phyloP scores from a whole-genome alignment of 2,329 filamentous ascomycete genomes.

The Fusarium algeriense region DNA sequence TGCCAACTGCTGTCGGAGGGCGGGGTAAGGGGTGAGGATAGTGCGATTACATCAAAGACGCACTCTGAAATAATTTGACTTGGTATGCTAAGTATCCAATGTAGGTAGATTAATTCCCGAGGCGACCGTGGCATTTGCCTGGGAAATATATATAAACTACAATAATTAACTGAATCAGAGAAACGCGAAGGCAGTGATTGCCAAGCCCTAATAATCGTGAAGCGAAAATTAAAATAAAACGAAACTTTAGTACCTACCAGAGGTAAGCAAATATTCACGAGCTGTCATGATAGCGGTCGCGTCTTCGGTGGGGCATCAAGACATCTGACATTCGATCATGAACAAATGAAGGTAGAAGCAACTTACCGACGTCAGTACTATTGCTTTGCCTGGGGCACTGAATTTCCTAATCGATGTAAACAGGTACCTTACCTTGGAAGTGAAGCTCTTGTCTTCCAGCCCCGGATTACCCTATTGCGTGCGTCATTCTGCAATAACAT shows the following conservation, averaged over 20 bases:
- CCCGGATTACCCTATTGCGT: background rate
- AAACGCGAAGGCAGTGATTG: background rate
- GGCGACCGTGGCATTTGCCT: background rate
- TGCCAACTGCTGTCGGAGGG: constrained; percentile 28
- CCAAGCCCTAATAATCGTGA: background rate
- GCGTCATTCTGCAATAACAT: background rate
- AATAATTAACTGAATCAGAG: background rate
- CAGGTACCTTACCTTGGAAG: background rate
- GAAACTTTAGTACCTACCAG: background rate
- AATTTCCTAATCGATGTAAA: background rate
- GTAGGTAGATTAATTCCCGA: constrained; percentile 1
- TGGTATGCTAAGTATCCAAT: background rate
- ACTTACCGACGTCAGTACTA: background rate
- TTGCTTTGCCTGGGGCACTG: background rate
- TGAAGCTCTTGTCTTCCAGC: background rate
- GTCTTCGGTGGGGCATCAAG: constrained; percentile 33
- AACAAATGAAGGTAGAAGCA: constrained; percentile 13
- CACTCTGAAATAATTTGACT: background rate
- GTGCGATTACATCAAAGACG: constrained; percentile 38
- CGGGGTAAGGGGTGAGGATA: constrained; percentile 46
- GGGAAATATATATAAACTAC: background rate
- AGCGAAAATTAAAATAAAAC: background rate
- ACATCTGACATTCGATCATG: constrained; percentile 17
- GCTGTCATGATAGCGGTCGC: constrained; percentile 34
- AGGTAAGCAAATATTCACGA: background rate